Conservation (phyloP, 108 stramenopile species). For the Nitzschia inconspicua region DNA sequence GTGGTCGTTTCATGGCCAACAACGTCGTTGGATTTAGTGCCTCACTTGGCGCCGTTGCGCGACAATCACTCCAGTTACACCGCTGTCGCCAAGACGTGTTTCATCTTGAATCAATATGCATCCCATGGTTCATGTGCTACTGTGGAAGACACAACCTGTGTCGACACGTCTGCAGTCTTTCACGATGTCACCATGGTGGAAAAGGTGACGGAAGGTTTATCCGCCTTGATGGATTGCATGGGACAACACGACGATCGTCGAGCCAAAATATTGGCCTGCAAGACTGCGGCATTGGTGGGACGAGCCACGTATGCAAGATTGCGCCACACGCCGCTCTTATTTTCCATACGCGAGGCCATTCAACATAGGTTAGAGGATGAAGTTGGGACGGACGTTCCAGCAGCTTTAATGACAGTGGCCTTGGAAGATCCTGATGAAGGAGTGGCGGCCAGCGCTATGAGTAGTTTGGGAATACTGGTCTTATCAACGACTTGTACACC, state of each 20-base stretch:
- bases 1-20: slow-evolving; percentile 5
- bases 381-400: slow-evolving; percentile 58
- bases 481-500: slow-evolving; percentile 24
- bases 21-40: slow-evolving; percentile 9
- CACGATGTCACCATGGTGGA: slow-evolving; percentile 35
- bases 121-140: slow-evolving; percentile 25
- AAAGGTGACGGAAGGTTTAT: slow-evolving; percentile 14
- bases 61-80: slow-evolving; percentile 34
- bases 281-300: slow-evolving; percentile 53
- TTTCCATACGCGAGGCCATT: slow-evolving; percentile 11
- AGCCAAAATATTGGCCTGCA: slow-evolving; percentile 46
- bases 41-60: slow-evolving; percentile 20
- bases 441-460: slow-evolving; percentile 59
- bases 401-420: slow-evolving; percentile 44
- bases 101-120: slow-evolving; percentile 40
- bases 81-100: slow-evolving; percentile 40
- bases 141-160: slow-evolving; percentile 12
- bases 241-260: slow-evolving; percentile 43
- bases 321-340: slow-evolving; percentile 40
- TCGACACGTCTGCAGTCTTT: slow-evolving; percentile 27
- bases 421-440: slow-evolving; percentile 70
- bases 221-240: slow-evolving; percentile 35
- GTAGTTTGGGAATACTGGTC: slow-evolving; percentile 56
- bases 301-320: slow-evolving; percentile 46
- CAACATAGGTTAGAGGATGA: slow-evolving; percentile 54